These are phyloP conservation scores for Talaromyces liani DNA, from an alignment of 495 filamentous ascomycete genomes.

Conservation along the genomic window DNA sequence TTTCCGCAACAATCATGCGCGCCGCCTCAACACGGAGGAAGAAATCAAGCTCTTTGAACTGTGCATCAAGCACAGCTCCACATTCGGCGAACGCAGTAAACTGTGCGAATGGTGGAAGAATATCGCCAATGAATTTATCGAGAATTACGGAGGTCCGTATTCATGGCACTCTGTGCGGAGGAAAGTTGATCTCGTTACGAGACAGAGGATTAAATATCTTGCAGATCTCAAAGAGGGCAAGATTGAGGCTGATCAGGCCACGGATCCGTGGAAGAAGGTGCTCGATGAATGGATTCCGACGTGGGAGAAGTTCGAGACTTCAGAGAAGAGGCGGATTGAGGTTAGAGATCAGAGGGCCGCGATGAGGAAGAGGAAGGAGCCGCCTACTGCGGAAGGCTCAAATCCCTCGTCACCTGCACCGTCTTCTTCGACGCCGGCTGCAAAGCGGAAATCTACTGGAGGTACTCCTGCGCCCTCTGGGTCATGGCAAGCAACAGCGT, in stretches of 20 bases:
- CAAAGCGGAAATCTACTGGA: not conserved
- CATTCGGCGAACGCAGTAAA: constrained; percentile 38
- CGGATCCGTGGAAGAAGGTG: constrained; percentile 32
- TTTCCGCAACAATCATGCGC: constrained; percentile 27
- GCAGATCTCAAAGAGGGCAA: constrained; percentile 27
- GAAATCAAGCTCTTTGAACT: constrained; percentile 38
- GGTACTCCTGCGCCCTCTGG: not conserved
- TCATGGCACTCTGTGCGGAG: constrained; percentile 41
- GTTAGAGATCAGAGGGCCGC: constrained; percentile 30
- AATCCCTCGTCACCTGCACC: not conserved
- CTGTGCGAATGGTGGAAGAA: constrained; percentile 42
- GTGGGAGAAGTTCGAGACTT: constrained; percentile 34
- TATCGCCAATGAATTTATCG: constrained; percentile 32
- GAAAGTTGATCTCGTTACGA: constrained; percentile 39
- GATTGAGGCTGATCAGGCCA: constrained; percentile 25
- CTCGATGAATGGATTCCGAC: constrained; percentile 39
- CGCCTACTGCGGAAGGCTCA: not conserved
- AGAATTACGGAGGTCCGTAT: constrained; percentile 33
- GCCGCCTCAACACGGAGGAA: constrained; percentile 36
- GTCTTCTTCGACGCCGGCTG: not conserved
- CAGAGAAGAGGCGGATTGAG: constrained; percentile 34
- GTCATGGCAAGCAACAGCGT: constrained; percentile 1
- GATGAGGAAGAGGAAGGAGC: constrained; percentile 28
- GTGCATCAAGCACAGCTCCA: constrained; percentile 31
- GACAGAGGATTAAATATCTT: constrained; percentile 35